phyloP scores from a whole-genome alignment of 2,329 filamentous ascomycete genomes.

The Penicillium sp. region DNA sequence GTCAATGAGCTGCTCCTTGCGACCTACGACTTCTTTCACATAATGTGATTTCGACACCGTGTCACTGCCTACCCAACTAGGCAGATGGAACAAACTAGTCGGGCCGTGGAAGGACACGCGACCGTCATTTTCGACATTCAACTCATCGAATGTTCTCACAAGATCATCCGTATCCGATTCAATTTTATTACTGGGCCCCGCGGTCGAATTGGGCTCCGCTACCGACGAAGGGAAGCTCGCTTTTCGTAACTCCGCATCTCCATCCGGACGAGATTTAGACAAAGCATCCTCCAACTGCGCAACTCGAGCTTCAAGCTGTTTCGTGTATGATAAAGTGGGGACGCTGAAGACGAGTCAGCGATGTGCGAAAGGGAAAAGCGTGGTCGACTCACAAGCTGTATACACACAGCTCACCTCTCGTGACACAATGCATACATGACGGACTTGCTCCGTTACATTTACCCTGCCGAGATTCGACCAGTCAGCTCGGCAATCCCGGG shows the following conservation, averaged over 20 bases:
- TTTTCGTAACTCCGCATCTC: conserved; percentile 24
- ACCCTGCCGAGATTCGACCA: conserved; percentile 45
- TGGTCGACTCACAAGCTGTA: conserved; percentile 59
- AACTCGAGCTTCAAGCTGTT: conserved; percentile 59
- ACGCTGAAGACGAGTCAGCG: too few relatives aligned
- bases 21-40: conserved; percentile 42
- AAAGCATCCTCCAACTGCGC: conserved; percentile 60
- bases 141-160: conserved; percentile 47
- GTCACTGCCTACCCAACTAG: conserved; percentile 46
- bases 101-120: conserved; percentile 62
- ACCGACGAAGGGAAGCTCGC: conserved; percentile 33
- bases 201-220: conserved; percentile 29
- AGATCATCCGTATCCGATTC: conserved; percentile 31
- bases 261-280: conserved; percentile 35
- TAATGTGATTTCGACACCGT: conserved; percentile 34
- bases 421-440: conserved; percentile 59
- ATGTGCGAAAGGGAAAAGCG: conserved; percentile 2
- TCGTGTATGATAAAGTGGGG: conserved; percentile 60
- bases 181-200: conserved; percentile 34
- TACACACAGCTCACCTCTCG: conserved; percentile 60
- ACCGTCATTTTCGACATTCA: conserved; percentile 60
- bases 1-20: conserved; percentile 57
- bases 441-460: conserved; percentile 65
- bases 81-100: conserved; percentile 62
- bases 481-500: conserved; percentile 30